Percentiles rank a stretch among this genome's conserved stretches.
Evolutionary conservation across 805 yeast species (phyloP).

Genomic region (Metschnikowia lochheadii): DNA sequence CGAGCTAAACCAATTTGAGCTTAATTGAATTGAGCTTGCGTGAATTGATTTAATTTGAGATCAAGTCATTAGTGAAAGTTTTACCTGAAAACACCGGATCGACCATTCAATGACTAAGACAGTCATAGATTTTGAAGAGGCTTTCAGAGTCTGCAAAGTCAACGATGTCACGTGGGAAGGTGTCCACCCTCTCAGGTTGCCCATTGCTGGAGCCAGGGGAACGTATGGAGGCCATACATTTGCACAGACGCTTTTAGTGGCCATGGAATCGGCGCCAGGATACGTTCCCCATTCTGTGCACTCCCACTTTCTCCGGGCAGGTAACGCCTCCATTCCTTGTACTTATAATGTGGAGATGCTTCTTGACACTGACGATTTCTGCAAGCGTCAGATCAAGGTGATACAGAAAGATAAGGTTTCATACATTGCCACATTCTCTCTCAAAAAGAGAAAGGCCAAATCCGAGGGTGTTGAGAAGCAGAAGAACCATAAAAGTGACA

Average conservation of each 20-base stretch:
- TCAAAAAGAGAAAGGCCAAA: conserved; percentile 21
- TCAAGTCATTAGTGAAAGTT: too few species aligned
- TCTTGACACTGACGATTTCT: conserved; percentile 49
- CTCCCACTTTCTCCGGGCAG: conserved; percentile 57
- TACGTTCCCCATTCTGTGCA: conserved; percentile 58
- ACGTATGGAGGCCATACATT: conserved; percentile 69
- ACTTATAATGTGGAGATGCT: conserved; percentile 51
- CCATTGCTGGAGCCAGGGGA: conserved; percentile 51
- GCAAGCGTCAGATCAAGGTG: conserved; percentile 51
- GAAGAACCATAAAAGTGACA: too few species aligned
- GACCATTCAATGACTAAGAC: too few species aligned
- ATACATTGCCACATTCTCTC: conserved; percentile 49
- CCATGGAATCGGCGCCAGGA: conserved; percentile 42
- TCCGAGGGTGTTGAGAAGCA: too few species aligned
- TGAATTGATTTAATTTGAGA: too few species aligned
- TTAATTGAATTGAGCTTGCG: too few species aligned
- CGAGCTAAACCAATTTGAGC: too few species aligned
- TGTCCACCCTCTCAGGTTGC: conserved; percentile 31
- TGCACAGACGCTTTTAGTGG: conserved; percentile 62
- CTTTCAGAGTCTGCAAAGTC: conserved; percentile 10
- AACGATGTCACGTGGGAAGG: conserved; percentile 25
- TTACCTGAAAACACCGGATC: too few species aligned
- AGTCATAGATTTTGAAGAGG: conserved; percentile 15
- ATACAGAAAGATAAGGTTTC: conserved; percentile 50
- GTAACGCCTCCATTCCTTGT: conserved; percentile 43